Base-by-base conservation (phyloP, 176 grass and related monocot species). In the Chloris gayana region DNA sequence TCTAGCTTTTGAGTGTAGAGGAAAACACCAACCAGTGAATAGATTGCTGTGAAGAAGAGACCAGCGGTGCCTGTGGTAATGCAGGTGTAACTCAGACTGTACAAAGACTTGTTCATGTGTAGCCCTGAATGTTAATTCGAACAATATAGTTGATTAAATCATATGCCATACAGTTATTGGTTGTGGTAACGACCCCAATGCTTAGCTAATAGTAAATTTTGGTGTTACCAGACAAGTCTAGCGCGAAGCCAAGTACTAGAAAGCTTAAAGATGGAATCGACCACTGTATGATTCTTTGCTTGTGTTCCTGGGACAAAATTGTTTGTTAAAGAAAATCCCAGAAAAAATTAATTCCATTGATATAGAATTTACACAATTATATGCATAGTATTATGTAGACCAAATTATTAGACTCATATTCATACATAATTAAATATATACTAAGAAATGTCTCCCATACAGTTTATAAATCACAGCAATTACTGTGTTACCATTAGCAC, bases 71-170 rank as follows among this genome's bases (percentile, higher is more conserved):
- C 94, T 6, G 86, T 59, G 19, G 94, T 94, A 21, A 94, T 61
- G 6, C 82, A 91, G 27, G 94, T 86, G 54, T 97, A 97, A 72
- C 94, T 97, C 33, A 89, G 64, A 31, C 86, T 88, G 73, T 94
- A 97, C 47, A 97, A 31, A 9, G 89, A 90, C 76, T 97, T 97
- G 68, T 97, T 97, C 89, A 97, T 82, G 5, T 18, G 84, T 22
- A 97, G 22, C 27, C 94, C 94, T 97, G 49, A 25, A 67, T 49
- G 14, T 6, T 35, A 35, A 22, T 11, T 2, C 0, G 14, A 51
- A 41, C 19, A 63, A 19, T 31, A 0, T 17, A 46, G 4, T 47
- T 50, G 22, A 7, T 0, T 10, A 39, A 21, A 54, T 70, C 60
- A 30, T 29, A 85, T 72, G 47, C 15, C n/a, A 26, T 34, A 25